Evolutionary conservation across 345 rosid species (phyloP), one percentile per base, ranked within the genome.

Genomic region (Mercurialis annua): DNA sequence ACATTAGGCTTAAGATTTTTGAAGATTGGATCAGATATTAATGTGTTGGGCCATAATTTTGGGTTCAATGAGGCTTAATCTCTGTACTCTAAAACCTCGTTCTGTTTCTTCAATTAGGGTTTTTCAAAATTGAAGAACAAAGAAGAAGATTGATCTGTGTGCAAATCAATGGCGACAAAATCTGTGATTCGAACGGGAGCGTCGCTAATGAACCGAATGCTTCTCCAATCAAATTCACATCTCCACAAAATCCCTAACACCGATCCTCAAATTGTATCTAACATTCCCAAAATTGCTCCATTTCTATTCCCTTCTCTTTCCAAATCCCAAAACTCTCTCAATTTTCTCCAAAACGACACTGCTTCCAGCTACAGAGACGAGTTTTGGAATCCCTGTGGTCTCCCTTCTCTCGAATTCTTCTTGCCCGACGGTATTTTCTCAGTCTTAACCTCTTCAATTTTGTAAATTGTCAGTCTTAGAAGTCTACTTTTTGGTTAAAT

Each of bases 341-440:
- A 60, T 70, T 74, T 85, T 21, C 80, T 73, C 2, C 83, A 38
- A 51, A 78, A 55, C 78, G 86, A 86, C 33, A 21, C 20, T 47
- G 12, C 2, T 47, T 68, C 64, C 16, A 1, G 46, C 10, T n/a
- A 36, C 14, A 47, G 14, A 20, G 74, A 80, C 49, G 89, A 81
- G 0, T 90, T 87, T 70, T 65, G 85, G n/a, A 75, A 91, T 53
- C 98, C 98, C 2, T 75, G 73, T 54, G 96, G 96, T 66, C 84
- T 90, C 67, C 97, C 98, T 38, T 87, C 94, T 30, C 85, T 89
- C 65, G 81, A 75, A 52, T 93, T 93, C 89, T 93, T 85, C 90
- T 74, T 90, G 66, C 96, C 98, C 11, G 87, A 90, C n/a, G 97
- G 97, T 93, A 68, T 54, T 36, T 17, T 34, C 42, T 23, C 42